Evolutionary conservation across 148 eudicot species (phyloP), one percentile per base, ranked within the genome.

Genomic region (Dysphania ambrosioides): DNA sequence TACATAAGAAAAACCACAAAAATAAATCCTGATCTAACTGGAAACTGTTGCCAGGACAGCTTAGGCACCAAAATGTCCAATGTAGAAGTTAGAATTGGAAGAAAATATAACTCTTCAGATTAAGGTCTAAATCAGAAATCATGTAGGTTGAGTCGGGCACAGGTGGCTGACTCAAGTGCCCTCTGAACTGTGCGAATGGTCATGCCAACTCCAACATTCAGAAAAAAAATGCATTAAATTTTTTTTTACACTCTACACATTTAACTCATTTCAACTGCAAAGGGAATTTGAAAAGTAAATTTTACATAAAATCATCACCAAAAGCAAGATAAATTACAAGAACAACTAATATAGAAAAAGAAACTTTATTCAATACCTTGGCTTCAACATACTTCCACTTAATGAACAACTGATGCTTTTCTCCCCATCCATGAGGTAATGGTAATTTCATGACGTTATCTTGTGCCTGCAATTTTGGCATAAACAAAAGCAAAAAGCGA

Each of bases 331-430:
- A 30, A 32, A 44, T 18, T 58, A 72, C 36, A 58, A 13, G 12
- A 66, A 55, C 29, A 18, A 21, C 27, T 32, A 72, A 35, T 72
- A 36, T 1, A 49, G 40, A 36, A 68, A 13, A 60, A 31, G 61
- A 53, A 29, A 15, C 49, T 51, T 58, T 8, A 66, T 72, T 55
- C 41, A 34, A 77, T 95, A 95, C 99, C 99, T 87, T 95, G 31
- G 99, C 96, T 89, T 95, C 99, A 58, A 86, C 72, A 78, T 90
- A 81, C 82, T 90, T 95, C 97, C 97, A 95, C 78, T 90, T 92
- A 16, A 92, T 82, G 73, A 86, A 92, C 53, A 88, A 82, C 73
- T 77, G 86, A 77, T 95, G 99, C 80, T 95, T 95, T 83, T 95
- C 96, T 62, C 99, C 99, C 97, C 97, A 95, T 23, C 97, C 99